These are phyloP conservation scores for Phytophthora ramorum DNA, from an alignment of 352 stramenopile species.

Conservation along the genomic window DNA sequence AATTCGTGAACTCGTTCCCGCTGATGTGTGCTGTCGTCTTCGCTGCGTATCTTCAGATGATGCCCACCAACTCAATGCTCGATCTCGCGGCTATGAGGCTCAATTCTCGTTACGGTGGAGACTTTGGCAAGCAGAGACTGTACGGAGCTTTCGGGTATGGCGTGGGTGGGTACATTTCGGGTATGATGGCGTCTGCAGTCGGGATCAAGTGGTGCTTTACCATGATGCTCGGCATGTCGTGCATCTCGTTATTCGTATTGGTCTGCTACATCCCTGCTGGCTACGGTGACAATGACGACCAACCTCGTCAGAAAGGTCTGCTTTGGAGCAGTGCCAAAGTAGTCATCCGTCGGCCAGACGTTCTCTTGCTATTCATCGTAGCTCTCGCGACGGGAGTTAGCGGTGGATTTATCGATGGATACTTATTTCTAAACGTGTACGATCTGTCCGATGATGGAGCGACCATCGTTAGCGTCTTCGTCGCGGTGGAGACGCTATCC, in stretches of 20 bases:
- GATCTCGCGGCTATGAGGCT: constrained; percentile 60
- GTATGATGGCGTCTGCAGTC: constrained; percentile 41
- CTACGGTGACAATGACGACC: constrained; percentile 20
- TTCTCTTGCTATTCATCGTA: constrained; percentile 53
- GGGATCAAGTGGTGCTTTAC: constrained; percentile 65
- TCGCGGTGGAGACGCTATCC: constrained; percentile 61
- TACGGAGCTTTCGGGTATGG: constrained; percentile 65
- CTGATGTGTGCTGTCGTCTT: constrained; percentile 44
- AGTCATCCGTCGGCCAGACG: constrained; percentile 29
- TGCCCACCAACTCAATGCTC: constrained; percentile 49
- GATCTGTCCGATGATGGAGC: constrained; percentile 49
- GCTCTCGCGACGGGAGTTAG: constrained; percentile 59
- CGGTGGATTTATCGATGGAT: constrained; percentile 61
- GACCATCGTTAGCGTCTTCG: constrained; percentile 60
- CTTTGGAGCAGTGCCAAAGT: constrained; percentile 39
- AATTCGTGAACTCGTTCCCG: constrained; percentile 45
- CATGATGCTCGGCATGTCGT: constrained; percentile 43
- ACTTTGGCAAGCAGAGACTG: constrained; percentile 67
- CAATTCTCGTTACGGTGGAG: constrained; percentile 47
- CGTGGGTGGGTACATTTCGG: constrained; percentile 51
- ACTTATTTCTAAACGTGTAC: constrained; percentile 62
- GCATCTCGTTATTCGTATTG: constrained; percentile 46
- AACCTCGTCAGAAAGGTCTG: constrained; percentile 21
- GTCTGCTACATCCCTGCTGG: constrained; percentile 44
- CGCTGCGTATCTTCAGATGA: constrained; percentile 46